A percentile compares a stretch with the other conserved stretches of the same genome.
phyloP scores from a whole-genome alignment of 371 early-diverging fungal genomes.

The Apophysomyces elegans region DNA sequence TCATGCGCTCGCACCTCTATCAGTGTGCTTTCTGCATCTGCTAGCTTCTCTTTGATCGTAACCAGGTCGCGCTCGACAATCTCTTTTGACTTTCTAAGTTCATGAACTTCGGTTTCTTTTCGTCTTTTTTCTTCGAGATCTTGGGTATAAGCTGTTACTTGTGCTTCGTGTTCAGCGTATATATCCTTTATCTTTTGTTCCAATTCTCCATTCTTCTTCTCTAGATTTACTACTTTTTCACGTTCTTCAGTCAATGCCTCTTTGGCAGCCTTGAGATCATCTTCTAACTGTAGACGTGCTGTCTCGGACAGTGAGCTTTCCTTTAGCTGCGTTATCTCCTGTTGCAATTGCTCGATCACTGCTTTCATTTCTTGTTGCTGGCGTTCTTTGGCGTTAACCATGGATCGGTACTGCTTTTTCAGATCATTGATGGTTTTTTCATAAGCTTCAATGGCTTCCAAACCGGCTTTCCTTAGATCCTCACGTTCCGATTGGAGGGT shows the following conservation, averaged over 20 bases:
- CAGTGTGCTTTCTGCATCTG: slow-evolving; percentile 24
- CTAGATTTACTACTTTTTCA: slow-evolving; percentile 9
- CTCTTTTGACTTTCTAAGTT: neutral
- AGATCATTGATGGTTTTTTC: slow-evolving; percentile 11
- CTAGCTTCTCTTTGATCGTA: slow-evolving; percentile 33
- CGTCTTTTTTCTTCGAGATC: neutral
- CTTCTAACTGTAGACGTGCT: slow-evolving; percentile 8
- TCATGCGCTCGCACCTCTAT: slow-evolving; percentile 21
- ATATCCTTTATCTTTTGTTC: neutral
- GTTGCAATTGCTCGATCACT: slow-evolving; percentile 4
- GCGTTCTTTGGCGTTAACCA: neutral
- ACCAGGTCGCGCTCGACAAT: slow-evolving; percentile 20
- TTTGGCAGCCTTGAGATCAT: slow-evolving; percentile 16
- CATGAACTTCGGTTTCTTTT: neutral
- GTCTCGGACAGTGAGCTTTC: neutral
- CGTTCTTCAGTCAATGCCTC: slow-evolving; percentile 17
- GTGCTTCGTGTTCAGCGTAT: neutral
- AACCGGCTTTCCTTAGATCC: slow-evolving; percentile 24
- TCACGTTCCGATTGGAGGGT: slow-evolving; percentile 32
- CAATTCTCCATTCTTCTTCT: slow-evolving; percentile 5
- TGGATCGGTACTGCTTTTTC: neutral
- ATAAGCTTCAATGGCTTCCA: slow-evolving; percentile 22
- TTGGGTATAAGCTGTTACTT: no score
- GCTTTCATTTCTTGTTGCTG: neutral
- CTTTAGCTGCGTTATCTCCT: neutral